Conservation (phyloP, 345 rosid genomes). For the Euphorbia tirucalli region DNA sequence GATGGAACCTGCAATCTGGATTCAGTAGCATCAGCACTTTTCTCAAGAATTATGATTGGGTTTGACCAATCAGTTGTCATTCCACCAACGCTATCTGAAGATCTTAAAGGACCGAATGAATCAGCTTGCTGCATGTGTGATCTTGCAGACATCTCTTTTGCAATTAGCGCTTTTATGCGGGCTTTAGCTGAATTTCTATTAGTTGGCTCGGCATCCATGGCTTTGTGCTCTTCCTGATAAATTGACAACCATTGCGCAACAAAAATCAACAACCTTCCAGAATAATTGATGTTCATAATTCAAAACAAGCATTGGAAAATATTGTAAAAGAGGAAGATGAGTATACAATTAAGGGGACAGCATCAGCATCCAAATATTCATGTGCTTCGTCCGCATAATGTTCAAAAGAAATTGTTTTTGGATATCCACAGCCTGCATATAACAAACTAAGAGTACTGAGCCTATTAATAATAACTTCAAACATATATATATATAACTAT, state of each 20-base stretch:
- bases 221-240: slow-evolving; percentile 22
- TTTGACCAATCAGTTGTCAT: slow-evolving; percentile 28
- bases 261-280: neutral
- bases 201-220: slow-evolving; percentile 9
- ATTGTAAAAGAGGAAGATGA: neutral
- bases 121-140: slow-evolving; percentile 21
- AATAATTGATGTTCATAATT: neutral
- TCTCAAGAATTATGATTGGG: slow-evolving; percentile 45
- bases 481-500: no score
- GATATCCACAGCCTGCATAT: slow-evolving; percentile 46
- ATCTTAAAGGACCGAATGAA: slow-evolving; percentile 27
- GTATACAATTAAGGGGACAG: slow-evolving; percentile 34
- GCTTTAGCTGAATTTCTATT: slow-evolving; percentile 16
- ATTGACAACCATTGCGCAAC: neutral
- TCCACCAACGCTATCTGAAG: slow-evolving; percentile 26
- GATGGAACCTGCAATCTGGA: no score
- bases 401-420: slow-evolving; percentile 46
- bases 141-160: slow-evolving; percentile 30
- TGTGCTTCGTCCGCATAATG: slow-evolving; percentile 30
- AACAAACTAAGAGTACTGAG: neutral
- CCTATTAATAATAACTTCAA: neutral
- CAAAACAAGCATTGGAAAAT: neutral
- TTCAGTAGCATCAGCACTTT: slow-evolving; percentile 19
- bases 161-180: slow-evolving; percentile 16
- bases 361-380: slow-evolving; percentile 31